Conservation (phyloP, 2,329 filamentous ascomycete genomes). For the Ophioceras dolichostomum region DNA sequence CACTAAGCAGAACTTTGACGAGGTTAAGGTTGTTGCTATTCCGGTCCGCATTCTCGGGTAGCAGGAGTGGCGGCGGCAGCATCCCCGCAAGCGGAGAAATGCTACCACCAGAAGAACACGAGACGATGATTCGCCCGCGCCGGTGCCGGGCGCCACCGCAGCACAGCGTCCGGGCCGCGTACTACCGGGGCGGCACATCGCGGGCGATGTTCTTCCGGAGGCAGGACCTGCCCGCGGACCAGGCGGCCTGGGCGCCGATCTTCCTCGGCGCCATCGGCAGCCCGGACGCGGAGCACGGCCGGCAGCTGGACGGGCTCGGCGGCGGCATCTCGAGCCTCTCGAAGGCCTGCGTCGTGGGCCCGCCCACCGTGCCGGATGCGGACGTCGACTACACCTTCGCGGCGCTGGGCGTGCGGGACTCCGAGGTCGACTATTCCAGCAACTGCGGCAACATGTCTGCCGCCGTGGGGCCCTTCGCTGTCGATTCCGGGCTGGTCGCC, state of each 20-base stretch:
- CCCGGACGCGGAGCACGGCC: constrained; percentile 44
- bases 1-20: no score
- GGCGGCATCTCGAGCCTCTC: constrained; percentile 56
- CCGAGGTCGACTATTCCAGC: constrained; percentile 49
- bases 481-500: constrained; percentile 33
- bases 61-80: no score
- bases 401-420: constrained; percentile 51
- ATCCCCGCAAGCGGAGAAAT: no score
- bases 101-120: no score
- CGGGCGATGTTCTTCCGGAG: constrained; percentile 49
- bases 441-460: constrained; percentile 69
- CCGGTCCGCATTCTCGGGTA: no score
- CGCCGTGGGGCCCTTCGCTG: constrained; percentile 52
- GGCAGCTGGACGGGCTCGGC: constrained; percentile 59
- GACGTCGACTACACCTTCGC: constrained; percentile 64
- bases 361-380: constrained; percentile 30
- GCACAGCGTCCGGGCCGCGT: constrained; percentile 30
- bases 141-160: no score
- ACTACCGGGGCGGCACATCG: constrained; percentile 60
- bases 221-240: constrained; percentile 34
- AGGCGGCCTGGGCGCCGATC: constrained; percentile 34
- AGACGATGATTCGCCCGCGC: no score
- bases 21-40: no score
- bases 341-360: constrained; percentile 56
- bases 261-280: constrained; percentile 48